A percentile compares a stretch with the other conserved stretches of the same genome.
Conservation (phyloP, 2,329 filamentous ascomycete genomes). For the Diaporthe citri region DNA sequence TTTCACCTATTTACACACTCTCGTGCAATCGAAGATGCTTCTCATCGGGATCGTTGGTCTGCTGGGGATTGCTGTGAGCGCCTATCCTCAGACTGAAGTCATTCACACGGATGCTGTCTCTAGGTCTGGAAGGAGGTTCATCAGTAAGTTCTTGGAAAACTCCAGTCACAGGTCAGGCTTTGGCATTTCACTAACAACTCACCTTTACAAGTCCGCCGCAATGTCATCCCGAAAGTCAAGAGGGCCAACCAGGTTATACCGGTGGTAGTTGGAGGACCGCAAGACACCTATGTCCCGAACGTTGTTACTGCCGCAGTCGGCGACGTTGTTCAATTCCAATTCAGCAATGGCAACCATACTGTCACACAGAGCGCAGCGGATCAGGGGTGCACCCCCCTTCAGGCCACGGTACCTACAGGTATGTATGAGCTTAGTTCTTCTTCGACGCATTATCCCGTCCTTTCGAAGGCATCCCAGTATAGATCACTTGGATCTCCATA, state of each 20-base stretch:
- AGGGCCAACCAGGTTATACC: slow-evolving; percentile 36
- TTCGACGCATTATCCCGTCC: too few species aligned
- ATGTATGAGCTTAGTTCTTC: neutral
- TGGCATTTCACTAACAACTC: neutral
- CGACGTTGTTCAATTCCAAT: slow-evolving; percentile 46
- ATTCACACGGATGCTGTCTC: slow-evolving; percentile 23
- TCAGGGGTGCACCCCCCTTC: slow-evolving; percentile 54
- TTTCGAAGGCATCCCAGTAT: neutral
- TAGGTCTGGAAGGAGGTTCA: slow-evolving; percentile 16
- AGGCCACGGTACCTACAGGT: slow-evolving; percentile 43
- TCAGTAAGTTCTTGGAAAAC: neutral
- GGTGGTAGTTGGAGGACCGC: slow-evolving; percentile 42
- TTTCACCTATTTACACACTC: neutral
- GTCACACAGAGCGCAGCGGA: slow-evolving; percentile 54
- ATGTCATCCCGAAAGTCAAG: slow-evolving; percentile 22
- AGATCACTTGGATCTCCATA: neutral
- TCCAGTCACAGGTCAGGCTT: neutral
- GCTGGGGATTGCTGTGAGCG: slow-evolving; percentile 11
- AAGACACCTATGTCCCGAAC: slow-evolving; percentile 41
- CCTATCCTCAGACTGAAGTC: slow-evolving; percentile 14
- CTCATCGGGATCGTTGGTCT: slow-evolving; percentile 1
- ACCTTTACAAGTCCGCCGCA: slow-evolving; percentile 15
- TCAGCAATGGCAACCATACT: slow-evolving; percentile 46
- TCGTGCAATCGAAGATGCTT: slow-evolving; percentile 1
- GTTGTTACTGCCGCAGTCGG: slow-evolving; percentile 40